Percentiles rank a stretch among this genome's conserved stretches.
These are phyloP conservation scores for Cardamine occulta DNA, from an alignment of 345 rosid species.

Conservation along the genomic window DNA sequence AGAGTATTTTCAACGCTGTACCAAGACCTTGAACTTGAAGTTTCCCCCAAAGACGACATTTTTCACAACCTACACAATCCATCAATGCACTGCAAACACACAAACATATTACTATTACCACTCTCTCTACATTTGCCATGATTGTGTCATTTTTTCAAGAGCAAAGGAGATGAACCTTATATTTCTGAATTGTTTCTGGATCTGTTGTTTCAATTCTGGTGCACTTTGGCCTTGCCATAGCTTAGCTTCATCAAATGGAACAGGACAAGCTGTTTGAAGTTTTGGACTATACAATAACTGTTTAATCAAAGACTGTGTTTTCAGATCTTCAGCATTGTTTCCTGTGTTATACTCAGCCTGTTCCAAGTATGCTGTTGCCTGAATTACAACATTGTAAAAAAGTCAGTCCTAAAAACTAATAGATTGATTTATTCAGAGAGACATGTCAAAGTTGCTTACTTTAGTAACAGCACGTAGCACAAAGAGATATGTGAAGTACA, in stretches of 20 bases:
- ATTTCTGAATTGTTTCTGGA: constrained; percentile 87
- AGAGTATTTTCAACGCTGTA: constrained; percentile 89
- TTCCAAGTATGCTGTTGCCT: constrained; percentile 90
- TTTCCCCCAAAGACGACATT: constrained; percentile 98
- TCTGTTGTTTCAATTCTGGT: constrained; percentile 81
- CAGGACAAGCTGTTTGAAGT: constrained; percentile 91
- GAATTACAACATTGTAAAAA: constrained; percentile 16
- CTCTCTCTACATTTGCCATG: constrained; percentile 19
- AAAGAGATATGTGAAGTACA: constrained; percentile 94
- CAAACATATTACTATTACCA: constrained; percentile 16
- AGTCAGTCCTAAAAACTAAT: constrained; percentile 8
- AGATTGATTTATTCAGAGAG: not conserved
- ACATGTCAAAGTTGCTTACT: constrained; percentile 52
- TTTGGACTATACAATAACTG: constrained; percentile 77
- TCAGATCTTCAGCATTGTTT: constrained; percentile 80
- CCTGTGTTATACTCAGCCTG: constrained; percentile 96
- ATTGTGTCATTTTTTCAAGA: not conserved
- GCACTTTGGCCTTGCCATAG: constrained; percentile 94
- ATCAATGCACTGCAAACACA: constrained; percentile 76
- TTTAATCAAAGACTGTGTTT: constrained; percentile 75
- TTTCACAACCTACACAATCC: constrained; percentile 99
- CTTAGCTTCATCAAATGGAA: constrained; percentile 98
- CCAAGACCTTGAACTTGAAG: constrained; percentile 98
- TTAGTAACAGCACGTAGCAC: constrained; percentile 92
- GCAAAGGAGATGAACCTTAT: constrained; percentile 60